Base-by-base conservation (phyloP, 768 basidiomycete species). In the Rickenella mellea region DNA sequence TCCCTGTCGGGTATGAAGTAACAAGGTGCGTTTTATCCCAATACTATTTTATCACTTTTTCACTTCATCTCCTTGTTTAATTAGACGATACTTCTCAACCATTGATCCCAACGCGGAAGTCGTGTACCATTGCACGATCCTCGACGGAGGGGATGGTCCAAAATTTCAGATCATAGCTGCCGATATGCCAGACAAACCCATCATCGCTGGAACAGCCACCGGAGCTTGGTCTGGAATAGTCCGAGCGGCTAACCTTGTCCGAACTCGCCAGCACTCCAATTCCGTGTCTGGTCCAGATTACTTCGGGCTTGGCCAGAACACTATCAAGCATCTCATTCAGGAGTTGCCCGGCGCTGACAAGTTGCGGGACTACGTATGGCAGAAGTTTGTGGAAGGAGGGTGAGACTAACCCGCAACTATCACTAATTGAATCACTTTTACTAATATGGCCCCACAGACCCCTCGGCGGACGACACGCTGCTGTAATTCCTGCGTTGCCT, bases 251-350 rank as follows among this genome's bases (percentile, higher is more conserved):
- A 90, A 89, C 54, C 71, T 74, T 31, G 78, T 90, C 46, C 77
- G 87, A 38, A 80, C 84, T 55, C 71, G 85, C 11, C 81, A 85
- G 48, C 87, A 89, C 54, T 84, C 81, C 32, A 89, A 89, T 58
- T 86, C 83, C 5, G 84, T 91, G 11, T 90, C 87, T 2, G 87
- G 87, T 0, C 87, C 87, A 11, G 87, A 90, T 61, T 89, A 89
- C 59, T 90, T 87, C 54, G 88, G 88, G 7, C 67, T 91, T 12
- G 83, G 83, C 3, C 83, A 89, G 59, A 89, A 89, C 55, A 83
- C 83, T 4, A 88, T 91, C 66, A 90, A 89, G 63, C 83, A 86
- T 54, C 71, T 90, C 27, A 86, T 91, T n/a, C 87, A 91, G 59
- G 82, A 87, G 59, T 68, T 91, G 12, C 77, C 80, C 5, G 74